Base-by-base conservation (phyloP, 768 basidiomycete species). In the Tulasnella sp. region DNA sequence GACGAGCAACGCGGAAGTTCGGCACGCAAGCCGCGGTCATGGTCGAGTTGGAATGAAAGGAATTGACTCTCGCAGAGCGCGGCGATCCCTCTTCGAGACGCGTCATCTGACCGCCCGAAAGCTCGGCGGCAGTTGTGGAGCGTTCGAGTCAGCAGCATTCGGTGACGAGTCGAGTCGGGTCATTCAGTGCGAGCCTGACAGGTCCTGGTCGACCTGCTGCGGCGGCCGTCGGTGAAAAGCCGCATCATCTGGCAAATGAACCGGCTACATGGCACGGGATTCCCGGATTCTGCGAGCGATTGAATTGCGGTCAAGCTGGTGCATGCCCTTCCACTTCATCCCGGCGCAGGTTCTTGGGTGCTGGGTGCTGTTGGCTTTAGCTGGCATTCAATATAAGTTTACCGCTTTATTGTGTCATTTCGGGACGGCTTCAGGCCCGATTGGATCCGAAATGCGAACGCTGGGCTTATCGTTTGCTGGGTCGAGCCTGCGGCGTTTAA, bases 361-460 rank as follows among this genome's bases (percentile, higher is more conserved):
- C 16, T 28, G 16, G 34, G 34, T 31, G 64, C 8, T 24, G 5
- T n/a, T 11, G 24, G 58, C 2, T 31, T n/a, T 16, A 16, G 11
- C 11, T 7, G 58, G 31, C 8, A 8, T n/a, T 60, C 8, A 60
- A 24, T 60, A n/a, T 9, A n/a, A 6, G 31, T 60, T 28, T 60
- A 60, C 58, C 58, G 58, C 58, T 60, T n/a, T 69, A 34, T 24
- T 28, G 64, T 69, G 64, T 69, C 64, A 37, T 69, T 37, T 37
- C 31, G 8, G 16, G 11, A 7, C 64, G 64, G 64, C 6, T 31
- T 16, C 28, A 1, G 9, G 64, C 37, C 64, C 31, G 64, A 69
- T 69, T 69, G 64, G 64, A 37, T 16, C 31, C 31, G 16, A 37
- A 69, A 11, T 31, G 6, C 12, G 34, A 31, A 31, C 31, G 14